These are phyloP conservation scores for Colletotrichum graminicola DNA, from an alignment of 2,329 filamentous ascomycete genomes.

Conservation along the genomic window DNA sequence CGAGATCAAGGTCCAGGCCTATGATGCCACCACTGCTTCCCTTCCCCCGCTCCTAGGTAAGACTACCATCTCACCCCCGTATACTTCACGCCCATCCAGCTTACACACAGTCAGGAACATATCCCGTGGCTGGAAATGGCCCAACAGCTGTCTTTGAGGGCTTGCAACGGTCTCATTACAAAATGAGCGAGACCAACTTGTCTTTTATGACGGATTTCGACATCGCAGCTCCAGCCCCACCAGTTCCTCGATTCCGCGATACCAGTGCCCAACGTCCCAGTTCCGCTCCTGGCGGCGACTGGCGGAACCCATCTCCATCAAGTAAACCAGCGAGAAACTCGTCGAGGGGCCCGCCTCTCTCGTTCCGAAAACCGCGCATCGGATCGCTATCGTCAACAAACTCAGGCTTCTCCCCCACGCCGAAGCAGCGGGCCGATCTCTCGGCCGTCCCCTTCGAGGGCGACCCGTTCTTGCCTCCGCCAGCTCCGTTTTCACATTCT, in stretches of 20 bases:
- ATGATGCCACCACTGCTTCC: slow-evolving; percentile 53
- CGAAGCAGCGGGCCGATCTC: slow-evolving; percentile 1
- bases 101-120: slow-evolving; percentile 50
- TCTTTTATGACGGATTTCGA: slow-evolving; percentile 43
- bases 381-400: slow-evolving; percentile 28
- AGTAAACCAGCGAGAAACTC: slow-evolving; percentile 40
- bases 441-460: slow-evolving; percentile 25
- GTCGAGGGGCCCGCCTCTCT: slow-evolving; percentile 40
- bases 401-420: slow-evolving; percentile 20
- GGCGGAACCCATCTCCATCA: slow-evolving; percentile 12
- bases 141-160: slow-evolving; percentile 51
- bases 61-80: not conserved
- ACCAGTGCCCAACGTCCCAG: slow-evolving; percentile 51
- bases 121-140: slow-evolving; percentile 57
- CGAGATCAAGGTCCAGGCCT: slow-evolving; percentile 52
- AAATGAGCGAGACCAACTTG: slow-evolving; percentile 46
- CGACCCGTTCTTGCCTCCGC: slow-evolving; percentile 38
- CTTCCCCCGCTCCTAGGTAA: slow-evolving; percentile 55
- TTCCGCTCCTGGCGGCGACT: slow-evolving; percentile 50
- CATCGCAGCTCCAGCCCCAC: slow-evolving; percentile 48
- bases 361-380: slow-evolving; percentile 39
- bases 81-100: not conserved
- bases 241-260: slow-evolving; percentile 49
- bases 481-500: slow-evolving; percentile 45
- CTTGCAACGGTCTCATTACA: slow-evolving; percentile 51